Conservation (phyloP, 164 flowering plant genomes). For the Brasenia schreberi region DNA sequence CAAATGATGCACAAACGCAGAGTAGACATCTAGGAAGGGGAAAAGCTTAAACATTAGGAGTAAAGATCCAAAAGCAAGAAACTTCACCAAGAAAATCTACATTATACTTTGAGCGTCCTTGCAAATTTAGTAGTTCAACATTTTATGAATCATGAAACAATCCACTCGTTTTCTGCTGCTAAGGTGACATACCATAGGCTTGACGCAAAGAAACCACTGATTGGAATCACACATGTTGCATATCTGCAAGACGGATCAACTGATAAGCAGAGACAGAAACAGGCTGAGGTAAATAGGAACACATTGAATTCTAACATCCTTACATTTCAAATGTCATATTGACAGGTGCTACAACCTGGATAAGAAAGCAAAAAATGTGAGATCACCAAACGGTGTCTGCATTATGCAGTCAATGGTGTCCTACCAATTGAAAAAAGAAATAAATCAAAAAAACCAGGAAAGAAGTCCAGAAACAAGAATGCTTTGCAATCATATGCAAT, state of each 20-base stretch:
- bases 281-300: background rate
- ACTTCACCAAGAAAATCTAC: background rate
- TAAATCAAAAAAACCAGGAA: too few species aligned
- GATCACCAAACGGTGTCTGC: too few species aligned
- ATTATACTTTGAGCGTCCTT: background rate
- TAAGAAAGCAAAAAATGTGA: background rate
- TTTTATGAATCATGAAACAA: background rate
- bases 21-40: background rate
- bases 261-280: background rate
- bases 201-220: conserved; percentile 94
- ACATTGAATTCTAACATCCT: conserved; percentile 10
- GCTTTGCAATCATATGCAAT: too few species aligned
- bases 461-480: too few species aligned
- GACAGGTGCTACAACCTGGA: conserved; percentile 90
- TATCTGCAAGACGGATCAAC: conserved; percentile 42
- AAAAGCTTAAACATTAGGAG: background rate
- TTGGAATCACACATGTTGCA: conserved; percentile 89
- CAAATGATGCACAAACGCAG: background rate
- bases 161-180: too few species aligned
- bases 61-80: background rate
- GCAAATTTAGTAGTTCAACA: background rate
- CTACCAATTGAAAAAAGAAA: too few species aligned
- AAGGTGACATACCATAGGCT: conserved; percentile 76
- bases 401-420: too few species aligned
- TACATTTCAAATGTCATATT: conserved; percentile 97